Evolutionary conservation across 768 basidiomycete genomes (phyloP), one percentile per base, ranked within the genome.

Genomic region (Leccinellum luteum): DNA sequence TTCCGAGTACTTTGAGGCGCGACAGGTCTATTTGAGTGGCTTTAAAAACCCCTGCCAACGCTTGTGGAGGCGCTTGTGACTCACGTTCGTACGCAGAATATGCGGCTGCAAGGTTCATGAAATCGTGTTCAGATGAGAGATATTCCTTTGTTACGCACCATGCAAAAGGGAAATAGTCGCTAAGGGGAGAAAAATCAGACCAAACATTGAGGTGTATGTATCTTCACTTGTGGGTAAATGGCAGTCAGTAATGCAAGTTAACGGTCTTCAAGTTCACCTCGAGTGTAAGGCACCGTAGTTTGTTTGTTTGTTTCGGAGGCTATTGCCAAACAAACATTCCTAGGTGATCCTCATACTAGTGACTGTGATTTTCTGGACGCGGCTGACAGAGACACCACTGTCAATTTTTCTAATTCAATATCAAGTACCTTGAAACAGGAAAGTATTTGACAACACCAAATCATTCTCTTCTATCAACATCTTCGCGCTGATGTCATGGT

Each of bases 41-140:
- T 55, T n/a, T 4, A 28, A 52, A 28, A 52, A 31, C 48, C 19
- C 4, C 30, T 54, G 15, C 6, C 1, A 31, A 6, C 56, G 74
- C 81, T 66, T 47, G 30, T 12, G 23, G 41, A 12, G 10, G 31
- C 21, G 3, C 48, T 31, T 28, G 13, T 3, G 28, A 77, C 87
- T 67, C 54, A 86, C 90, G 83, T 76, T 92, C 89, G 70, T 90
- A 92, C 3, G 86, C 83, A 17, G 91, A 91, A 70, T 84, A 92
- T 19, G 89, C 87, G 47, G 89, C 90, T 92, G 59, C 43, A 21
- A 54, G 27, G 23, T 28, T 56, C 17, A 43, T 56, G 54, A 56
- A 45, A 53, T 19, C n/a, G 17, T 25, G n/a, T 10, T 31, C 35
- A 5, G n/a, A 28, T 7, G 47, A 34, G 45, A 50, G 52, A 34